Evolutionary conservation across 768 basidiomycete species (phyloP).

Genomic region (Lactarius evosmus): DNA sequence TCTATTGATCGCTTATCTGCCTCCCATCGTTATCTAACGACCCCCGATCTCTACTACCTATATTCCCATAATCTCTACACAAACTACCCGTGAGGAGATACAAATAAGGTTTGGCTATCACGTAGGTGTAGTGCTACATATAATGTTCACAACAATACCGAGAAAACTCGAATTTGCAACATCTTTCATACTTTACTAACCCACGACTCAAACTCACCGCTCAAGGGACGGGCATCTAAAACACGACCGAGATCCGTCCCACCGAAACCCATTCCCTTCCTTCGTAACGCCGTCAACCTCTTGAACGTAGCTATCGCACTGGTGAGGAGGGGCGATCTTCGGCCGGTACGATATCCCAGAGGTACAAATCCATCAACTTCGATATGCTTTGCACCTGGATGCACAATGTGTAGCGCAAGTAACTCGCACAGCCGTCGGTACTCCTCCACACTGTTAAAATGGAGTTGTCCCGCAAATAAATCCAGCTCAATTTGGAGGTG

Average conservation of each 20-base stretch:
- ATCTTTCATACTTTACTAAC: not conserved
- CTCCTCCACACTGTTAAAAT: not conserved
- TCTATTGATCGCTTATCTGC: too few species aligned
- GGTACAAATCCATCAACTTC: not conserved
- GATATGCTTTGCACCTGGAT: not conserved
- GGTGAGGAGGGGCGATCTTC: not conserved
- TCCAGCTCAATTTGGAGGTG: not conserved
- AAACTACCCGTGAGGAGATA: too few species aligned
- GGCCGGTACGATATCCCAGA: not conserved
- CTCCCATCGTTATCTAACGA: too few species aligned
- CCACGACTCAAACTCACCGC: not conserved
- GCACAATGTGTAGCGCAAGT: not conserved
- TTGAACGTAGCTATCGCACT: not conserved
- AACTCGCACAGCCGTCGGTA: not conserved
- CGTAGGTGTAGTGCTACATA: too few species aligned
- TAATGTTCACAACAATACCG: too few species aligned
- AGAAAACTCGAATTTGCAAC: too few species aligned
- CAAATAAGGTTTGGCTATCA: too few species aligned
- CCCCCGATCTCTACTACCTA: too few species aligned
- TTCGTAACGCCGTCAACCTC: not conserved
- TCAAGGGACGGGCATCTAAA: slow-evolving; percentile 1
- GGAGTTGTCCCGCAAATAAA: not conserved
- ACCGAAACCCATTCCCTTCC: not conserved
- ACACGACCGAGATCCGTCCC: not conserved
- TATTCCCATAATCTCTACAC: too few species aligned